These are phyloP conservation scores for Lepraria neglecta DNA, from an alignment of 495 filamentous ascomycete genomes.

Conservation along the genomic window DNA sequence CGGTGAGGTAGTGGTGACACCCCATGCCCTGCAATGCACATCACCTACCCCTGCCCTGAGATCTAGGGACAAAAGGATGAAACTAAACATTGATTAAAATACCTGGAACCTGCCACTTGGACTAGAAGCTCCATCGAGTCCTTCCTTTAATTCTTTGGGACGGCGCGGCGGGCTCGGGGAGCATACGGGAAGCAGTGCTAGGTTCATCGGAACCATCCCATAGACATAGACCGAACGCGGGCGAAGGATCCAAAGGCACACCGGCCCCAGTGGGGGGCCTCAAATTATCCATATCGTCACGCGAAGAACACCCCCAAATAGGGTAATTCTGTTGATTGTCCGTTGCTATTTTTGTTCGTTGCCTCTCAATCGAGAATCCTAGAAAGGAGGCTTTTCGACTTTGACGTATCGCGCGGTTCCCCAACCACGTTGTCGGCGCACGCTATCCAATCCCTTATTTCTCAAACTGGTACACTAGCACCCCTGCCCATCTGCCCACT, in stretches of 20 bases:
- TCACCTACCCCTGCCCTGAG: slow-evolving; percentile 8
- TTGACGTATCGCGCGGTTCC: slow-evolving; percentile 9
- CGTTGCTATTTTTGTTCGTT: background rate
- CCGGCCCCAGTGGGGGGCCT: no score
- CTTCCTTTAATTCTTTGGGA: background rate
- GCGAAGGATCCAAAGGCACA: no score
- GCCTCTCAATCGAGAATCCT: no score
- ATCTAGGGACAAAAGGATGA: slow-evolving; percentile 2
- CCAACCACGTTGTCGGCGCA: slow-evolving; percentile 14
- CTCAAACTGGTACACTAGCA: slow-evolving; percentile 2
- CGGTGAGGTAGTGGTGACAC: slow-evolving; percentile 17
- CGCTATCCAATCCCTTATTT: slow-evolving; percentile 12
- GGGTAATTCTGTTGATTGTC: background rate
- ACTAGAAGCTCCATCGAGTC: slow-evolving; percentile 15
- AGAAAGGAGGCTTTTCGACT: background rate
- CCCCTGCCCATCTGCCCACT: background rate
- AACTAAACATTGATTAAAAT: background rate
- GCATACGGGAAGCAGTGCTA: slow-evolving; percentile 10
- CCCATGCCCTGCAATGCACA: slow-evolving; percentile 9
- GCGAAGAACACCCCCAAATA: background rate
- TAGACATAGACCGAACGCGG: background rate
- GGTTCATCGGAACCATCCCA: background rate
- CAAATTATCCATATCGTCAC: no score
- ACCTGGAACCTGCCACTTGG: background rate
- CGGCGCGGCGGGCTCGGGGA: slow-evolving; percentile 12